These are phyloP conservation scores for Penicillium atrosanguineum DNA, from an alignment of 495 filamentous ascomycete species.

Conservation along the genomic window DNA sequence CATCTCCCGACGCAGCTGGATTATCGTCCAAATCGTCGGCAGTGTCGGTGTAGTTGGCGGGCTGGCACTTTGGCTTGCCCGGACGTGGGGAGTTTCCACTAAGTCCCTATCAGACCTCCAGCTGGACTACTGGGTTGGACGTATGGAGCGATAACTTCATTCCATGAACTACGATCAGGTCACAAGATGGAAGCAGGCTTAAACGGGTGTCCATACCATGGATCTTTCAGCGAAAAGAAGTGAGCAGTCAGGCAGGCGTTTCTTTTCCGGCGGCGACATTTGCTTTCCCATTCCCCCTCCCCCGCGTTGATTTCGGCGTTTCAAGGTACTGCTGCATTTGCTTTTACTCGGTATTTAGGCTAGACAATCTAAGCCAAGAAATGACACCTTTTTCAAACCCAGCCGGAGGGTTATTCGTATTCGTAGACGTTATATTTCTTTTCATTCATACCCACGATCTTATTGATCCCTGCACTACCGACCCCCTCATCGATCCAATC, in stretches of 20 bases:
- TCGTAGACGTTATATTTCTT: background rate
- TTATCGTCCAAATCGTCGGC: slow-evolving; percentile 75
- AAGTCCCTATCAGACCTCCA: slow-evolving; percentile 38
- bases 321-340: background rate
- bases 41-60: slow-evolving; percentile 72
- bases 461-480: background rate
- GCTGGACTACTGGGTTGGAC: slow-evolving; percentile 28
- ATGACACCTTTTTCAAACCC: background rate
- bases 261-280: background rate
- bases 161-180: background rate
- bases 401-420: background rate
- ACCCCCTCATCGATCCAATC: background rate
- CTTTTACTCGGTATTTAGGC: background rate
- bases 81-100: slow-evolving; percentile 42
- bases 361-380: background rate
- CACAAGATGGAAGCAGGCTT: background rate
- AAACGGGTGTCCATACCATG: background rate
- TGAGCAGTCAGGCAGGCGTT: slow-evolving; percentile 2
- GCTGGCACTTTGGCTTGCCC: slow-evolving; percentile 62
- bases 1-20: slow-evolving; percentile 61
- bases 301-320: background rate
- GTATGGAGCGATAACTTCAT: slow-evolving; percentile 14
- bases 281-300: background rate
- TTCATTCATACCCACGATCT: background rate
- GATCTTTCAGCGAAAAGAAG: background rate